phyloP scores from a whole-genome alignment of 768 basidiomycete genomes.

The Agrocybe pediades region DNA sequence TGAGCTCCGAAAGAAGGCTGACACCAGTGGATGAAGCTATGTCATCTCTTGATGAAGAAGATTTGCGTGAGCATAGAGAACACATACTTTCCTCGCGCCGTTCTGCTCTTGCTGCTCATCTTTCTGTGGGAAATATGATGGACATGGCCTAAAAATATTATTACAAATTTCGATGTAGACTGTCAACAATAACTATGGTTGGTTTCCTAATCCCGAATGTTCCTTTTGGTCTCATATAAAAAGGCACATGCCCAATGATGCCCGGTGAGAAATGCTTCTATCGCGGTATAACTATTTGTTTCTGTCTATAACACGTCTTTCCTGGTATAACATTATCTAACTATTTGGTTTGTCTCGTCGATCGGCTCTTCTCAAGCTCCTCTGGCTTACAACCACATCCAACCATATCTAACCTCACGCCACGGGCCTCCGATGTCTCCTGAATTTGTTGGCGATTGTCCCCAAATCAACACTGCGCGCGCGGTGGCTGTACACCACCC shows the following conservation, averaged over 20 bases:
- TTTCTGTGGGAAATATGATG: not conserved
- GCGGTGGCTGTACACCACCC: no score
- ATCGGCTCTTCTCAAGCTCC: no score
- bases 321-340: no score
- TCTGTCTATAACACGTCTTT: no score
- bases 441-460: no score
- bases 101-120: not conserved
- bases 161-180: slow-evolving; percentile 12
- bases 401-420: no score
- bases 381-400: no score
- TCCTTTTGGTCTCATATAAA: slow-evolving; percentile 13
- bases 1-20: not conserved
- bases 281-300: no score
- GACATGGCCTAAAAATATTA: not conserved
- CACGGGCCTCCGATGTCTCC: no score
- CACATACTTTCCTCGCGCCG: not conserved
- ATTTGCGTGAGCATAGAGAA: not conserved
- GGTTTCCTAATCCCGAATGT: slow-evolving; percentile 15
- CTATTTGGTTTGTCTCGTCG: no score
- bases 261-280: no score
- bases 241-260: slow-evolving; percentile 16
- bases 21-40: not conserved
- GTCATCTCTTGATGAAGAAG: not conserved
- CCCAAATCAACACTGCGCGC: no score
- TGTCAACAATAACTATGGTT: slow-evolving; percentile 13